Conservation (phyloP, 768 basidiomycete species). For the Pleurotus ostreatus region DNA sequence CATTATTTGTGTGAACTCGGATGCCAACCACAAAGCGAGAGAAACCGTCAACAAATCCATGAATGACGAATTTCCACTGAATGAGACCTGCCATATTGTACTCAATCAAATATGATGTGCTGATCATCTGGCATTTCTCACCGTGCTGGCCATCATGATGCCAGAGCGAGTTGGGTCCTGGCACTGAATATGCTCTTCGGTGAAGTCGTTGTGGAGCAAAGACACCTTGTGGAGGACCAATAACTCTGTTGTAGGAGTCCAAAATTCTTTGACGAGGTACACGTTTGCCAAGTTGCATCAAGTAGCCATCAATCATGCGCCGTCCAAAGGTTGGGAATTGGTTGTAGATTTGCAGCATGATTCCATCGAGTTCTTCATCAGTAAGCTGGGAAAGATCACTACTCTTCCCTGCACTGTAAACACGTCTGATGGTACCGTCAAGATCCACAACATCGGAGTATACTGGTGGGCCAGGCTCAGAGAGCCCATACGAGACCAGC, state of each 20-base stretch:
- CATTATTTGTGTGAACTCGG: constrained; percentile 23
- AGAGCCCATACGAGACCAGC: constrained; percentile 14
- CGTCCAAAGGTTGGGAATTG: constrained; percentile 22
- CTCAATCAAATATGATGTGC: not conserved
- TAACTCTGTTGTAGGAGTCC: constrained; percentile 17
- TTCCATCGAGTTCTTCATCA: constrained; percentile 20
- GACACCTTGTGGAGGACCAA: constrained; percentile 13
- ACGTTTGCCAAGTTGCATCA: constrained; percentile 13
- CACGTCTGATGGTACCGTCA: constrained; percentile 7
- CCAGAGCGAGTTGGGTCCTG: constrained; percentile 26
- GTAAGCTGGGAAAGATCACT: constrained; percentile 9
- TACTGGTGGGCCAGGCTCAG: constrained; percentile 14
- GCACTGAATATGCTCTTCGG: constrained; percentile 19
- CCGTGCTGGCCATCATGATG: constrained; percentile 30
- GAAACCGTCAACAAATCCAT: constrained; percentile 34
- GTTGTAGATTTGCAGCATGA: constrained; percentile 16
- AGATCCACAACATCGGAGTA: constrained; percentile 10
- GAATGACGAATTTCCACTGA: constrained; percentile 9
- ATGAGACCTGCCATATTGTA: constrained; percentile 19
- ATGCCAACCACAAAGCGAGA: constrained; percentile 28
- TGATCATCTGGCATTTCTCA: constrained; percentile 7
- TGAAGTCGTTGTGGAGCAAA: constrained; percentile 16
- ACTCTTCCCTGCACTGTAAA: constrained; percentile 9
- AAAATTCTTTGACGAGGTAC: constrained; percentile 17
- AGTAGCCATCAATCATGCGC: constrained; percentile 19